Evolutionary conservation across 169 alveolate genomes (phyloP).

Genomic region (Babesia caballi): DNA sequence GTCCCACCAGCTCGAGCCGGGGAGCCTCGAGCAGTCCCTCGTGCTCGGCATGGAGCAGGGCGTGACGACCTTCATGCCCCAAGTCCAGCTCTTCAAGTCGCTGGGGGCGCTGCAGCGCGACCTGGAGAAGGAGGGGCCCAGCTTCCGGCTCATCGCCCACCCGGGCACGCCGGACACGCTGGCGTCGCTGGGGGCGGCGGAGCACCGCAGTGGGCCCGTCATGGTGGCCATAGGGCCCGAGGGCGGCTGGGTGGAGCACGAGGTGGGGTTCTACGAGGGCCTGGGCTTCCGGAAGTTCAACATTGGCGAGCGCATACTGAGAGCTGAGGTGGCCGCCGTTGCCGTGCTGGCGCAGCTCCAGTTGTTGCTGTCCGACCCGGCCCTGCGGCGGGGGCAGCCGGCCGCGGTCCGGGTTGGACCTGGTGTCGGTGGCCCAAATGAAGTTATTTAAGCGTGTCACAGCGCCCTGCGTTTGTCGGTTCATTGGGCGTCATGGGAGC

Average conservation of each 20-base stretch:
- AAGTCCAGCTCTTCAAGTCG: constrained; percentile 25
- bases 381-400: constrained; percentile 45
- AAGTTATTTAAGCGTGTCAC: too few species aligned
- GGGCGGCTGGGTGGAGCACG: constrained; percentile 76
- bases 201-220: constrained; percentile 61
- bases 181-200: constrained; percentile 33
- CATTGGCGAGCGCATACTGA: constrained; percentile 50
- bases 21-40: constrained; percentile 45
- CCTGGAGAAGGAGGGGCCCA: neutral
- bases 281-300: constrained; percentile 38
- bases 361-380: constrained; percentile 35
- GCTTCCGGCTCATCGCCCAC: constrained; percentile 45
- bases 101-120: constrained; percentile 43
- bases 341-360: constrained; percentile 47
- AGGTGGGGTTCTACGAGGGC: constrained; percentile 37
- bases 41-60: constrained; percentile 65
- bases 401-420: neutral
- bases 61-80: constrained; percentile 50
- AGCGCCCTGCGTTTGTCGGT: too few species aligned
- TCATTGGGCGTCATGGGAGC: too few species aligned
- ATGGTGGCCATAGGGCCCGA: constrained; percentile 78
- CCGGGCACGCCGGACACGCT: constrained; percentile 50
- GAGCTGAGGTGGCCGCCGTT: constrained; percentile 55
- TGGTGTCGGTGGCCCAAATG: too few species aligned
- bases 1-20: constrained; percentile 49